Conservation (phyloP, 768 basidiomycete genomes). For the Chiua virens region DNA sequence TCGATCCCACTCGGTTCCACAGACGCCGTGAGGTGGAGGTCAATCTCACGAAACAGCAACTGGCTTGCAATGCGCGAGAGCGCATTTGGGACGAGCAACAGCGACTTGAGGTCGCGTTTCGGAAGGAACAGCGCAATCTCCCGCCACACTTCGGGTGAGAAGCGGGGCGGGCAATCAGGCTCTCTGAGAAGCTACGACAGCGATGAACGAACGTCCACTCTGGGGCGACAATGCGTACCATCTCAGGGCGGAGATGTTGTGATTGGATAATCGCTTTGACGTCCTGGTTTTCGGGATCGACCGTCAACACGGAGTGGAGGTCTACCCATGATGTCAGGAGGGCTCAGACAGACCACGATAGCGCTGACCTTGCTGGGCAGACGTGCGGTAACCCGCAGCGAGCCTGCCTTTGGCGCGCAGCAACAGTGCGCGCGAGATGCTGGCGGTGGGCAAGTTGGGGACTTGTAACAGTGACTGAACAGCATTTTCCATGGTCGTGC, state of each 20-base stretch:
- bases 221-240: slow-evolving; percentile 38
- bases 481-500: slow-evolving; percentile 69
- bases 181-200: slow-evolving; percentile 31
- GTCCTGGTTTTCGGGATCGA: slow-evolving; percentile 69
- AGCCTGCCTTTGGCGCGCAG: slow-evolving; percentile 66
- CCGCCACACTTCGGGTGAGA: slow-evolving; percentile 72
- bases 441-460: slow-evolving; percentile 48
- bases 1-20: slow-evolving; percentile 25
- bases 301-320: slow-evolving; percentile 60
- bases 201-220: background rate
- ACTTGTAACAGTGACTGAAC: slow-evolving; percentile 69
- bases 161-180: slow-evolving; percentile 47
- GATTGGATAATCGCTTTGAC: slow-evolving; percentile 60
- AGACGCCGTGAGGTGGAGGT: slow-evolving; percentile 56
- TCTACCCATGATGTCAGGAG: slow-evolving; percentile 40
- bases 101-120: slow-evolving; percentile 60
- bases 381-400: slow-evolving; percentile 56
- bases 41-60: slow-evolving; percentile 61
- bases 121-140: slow-evolving; percentile 65
- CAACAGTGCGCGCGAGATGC: slow-evolving; percentile 59
- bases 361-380: slow-evolving; percentile 61
- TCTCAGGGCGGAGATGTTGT: slow-evolving; percentile 52
- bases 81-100: slow-evolving; percentile 63
- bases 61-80: slow-evolving; percentile 70
- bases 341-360: background rate